These are phyloP conservation scores for Blepharisma undulans DNA, from an alignment of 169 alveolate genomes.

Conservation along the genomic window DNA sequence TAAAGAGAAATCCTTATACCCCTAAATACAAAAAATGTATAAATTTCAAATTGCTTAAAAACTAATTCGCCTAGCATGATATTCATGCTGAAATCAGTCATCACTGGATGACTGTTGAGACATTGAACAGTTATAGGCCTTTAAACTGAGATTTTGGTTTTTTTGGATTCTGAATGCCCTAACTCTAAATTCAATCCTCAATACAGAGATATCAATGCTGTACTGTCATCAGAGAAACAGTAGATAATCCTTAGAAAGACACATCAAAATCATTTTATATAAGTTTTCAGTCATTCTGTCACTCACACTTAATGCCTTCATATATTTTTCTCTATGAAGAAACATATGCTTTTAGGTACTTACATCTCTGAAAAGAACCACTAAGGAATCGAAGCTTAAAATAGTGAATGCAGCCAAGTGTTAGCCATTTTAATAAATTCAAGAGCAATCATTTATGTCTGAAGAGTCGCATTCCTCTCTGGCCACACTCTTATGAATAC, in stretches of 20 bases:
- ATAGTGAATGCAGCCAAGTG: no score
- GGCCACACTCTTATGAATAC: no score
- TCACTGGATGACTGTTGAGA: constrained; percentile 84
- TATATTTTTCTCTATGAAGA: no score
- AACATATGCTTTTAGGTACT: no score
- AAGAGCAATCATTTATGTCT: no score
- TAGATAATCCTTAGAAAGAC: constrained; percentile 95
- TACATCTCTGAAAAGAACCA: no score
- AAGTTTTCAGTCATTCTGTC: no score
- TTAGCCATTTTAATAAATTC: no score
- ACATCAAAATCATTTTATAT: constrained; percentile 92
- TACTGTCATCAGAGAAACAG: constrained; percentile 91
- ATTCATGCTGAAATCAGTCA: constrained; percentile 81
- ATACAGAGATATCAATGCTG: constrained; percentile 80
- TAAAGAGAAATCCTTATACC: constrained; percentile 45
- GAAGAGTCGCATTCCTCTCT: no score
- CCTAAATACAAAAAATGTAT: constrained; percentile 85
- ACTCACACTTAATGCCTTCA: no score
- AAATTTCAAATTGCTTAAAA: constrained; percentile 84
- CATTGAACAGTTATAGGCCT: constrained; percentile 89
- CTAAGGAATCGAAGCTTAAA: no score
- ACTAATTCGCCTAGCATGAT: constrained; percentile 87
- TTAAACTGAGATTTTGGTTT: constrained; percentile 90
- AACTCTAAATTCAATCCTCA: constrained; percentile 69
- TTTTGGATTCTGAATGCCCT: constrained; percentile 89